Evolutionary conservation across 2,329 filamentous ascomycete genomes (phyloP).

Genomic region (Lachnellula hyalina): DNA sequence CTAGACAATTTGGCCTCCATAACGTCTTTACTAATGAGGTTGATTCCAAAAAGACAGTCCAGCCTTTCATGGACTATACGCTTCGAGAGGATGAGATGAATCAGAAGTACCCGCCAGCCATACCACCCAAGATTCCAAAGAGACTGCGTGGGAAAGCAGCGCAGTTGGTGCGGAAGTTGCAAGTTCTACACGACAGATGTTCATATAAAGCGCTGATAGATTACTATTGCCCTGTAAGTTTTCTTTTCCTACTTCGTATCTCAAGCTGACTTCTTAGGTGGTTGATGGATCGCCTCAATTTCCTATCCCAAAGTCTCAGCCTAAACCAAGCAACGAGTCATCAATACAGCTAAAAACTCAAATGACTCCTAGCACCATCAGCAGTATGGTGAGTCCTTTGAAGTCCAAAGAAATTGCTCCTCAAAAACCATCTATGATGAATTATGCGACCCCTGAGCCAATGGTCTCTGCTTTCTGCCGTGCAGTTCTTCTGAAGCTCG

Average conservation of each 20-base stretch:
- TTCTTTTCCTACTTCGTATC: background rate
- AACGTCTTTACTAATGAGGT: constrained; percentile 80
- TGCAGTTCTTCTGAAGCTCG: constrained; percentile 63
- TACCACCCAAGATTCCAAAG: constrained; percentile 48
- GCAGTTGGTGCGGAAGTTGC: constrained; percentile 61
- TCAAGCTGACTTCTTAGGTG: constrained; percentile 13
- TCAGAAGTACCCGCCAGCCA: constrained; percentile 20
- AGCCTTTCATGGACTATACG: constrained; percentile 79
- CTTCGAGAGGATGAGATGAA: constrained; percentile 77
- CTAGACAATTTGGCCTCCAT: constrained; percentile 80
- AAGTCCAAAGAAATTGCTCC: constrained; percentile 32
- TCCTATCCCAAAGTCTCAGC: background rate
- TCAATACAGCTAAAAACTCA: constrained; percentile 24
- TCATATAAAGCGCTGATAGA: constrained; percentile 73
- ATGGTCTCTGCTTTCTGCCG: constrained; percentile 84
- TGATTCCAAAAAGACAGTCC: constrained; percentile 59
- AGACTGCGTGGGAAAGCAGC: constrained; percentile 59
- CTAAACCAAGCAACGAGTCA: constrained; percentile 16
- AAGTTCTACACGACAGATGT: constrained; percentile 66
- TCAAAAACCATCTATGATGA: constrained; percentile 42
- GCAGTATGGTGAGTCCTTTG: constrained; percentile 12
- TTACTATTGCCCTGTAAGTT: constrained; percentile 67
- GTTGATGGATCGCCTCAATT: constrained; percentile 1
- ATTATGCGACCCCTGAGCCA: constrained; percentile 60
- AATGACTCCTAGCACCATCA: constrained; percentile 2